Base-by-base conservation (phyloP, 441 rosid genomes). In the Isatis lusitanica region DNA sequence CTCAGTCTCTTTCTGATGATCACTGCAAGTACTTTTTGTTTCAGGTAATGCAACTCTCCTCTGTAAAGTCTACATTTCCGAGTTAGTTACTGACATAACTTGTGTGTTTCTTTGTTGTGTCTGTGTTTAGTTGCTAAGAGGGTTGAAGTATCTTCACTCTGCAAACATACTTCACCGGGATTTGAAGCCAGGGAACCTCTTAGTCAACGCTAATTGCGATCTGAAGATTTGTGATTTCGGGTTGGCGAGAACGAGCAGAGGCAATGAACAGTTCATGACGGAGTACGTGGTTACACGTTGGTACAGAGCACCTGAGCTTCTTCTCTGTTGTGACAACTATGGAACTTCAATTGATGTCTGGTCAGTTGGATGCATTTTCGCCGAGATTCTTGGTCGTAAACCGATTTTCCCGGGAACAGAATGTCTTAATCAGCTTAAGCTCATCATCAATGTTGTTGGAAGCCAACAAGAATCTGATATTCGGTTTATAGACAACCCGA, bases 1-100 rank as follows among this genome's bases (percentile, higher is more conserved):
- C 94, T 16, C 90, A 87, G 63, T 74, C 88, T 8, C 84, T 89
- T 9, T 83, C 87, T 8, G 88, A 78, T 74, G 90, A 87, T 80
- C 94, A 89, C 73, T 86, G 87, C 87, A 88, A 85, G 47, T 89
- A 86, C 75, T 89, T 89, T 64, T 81, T 89, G 68, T 85, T 87
- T 80, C 94, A 89, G 91, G 93, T 88, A 57, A 33, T 2, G 0
- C 8, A 39, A 13, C 48, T 59, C 17, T 53, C 8, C 4, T 42
- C 0, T 10, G 18, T 74, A 35, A 31, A 30, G 44, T 35, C 38
- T 30, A 21, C 0, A 2, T 70, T 30, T 66, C 26, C n/a, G 10
- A 6, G 3, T 53, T 60, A 18, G 60, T 42, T 55, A 4, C 15
- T 69, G 63, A 47, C 7, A 18, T 36, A 11, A 0, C n/a, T 53